Evolutionary conservation across 2,329 filamentous ascomycete genomes (phyloP).

Genomic region (Thelonectria olida): DNA sequence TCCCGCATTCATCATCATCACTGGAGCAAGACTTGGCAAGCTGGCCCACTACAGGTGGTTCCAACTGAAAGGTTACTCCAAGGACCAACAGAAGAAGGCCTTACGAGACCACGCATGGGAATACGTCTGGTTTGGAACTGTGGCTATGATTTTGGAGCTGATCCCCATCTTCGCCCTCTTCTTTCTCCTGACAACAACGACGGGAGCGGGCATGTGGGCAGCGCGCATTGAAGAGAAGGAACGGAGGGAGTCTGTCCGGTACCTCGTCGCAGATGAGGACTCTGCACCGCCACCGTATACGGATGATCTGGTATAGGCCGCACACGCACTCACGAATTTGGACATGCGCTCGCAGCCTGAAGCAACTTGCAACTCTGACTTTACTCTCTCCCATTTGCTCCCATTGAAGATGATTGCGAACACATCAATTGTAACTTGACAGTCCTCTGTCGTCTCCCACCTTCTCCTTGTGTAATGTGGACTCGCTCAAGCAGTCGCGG

Average conservation of each 20-base stretch:
- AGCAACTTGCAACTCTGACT: not conserved
- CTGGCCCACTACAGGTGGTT: conserved; percentile 94
- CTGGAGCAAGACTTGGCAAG: conserved; percentile 86
- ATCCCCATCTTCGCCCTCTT: conserved; percentile 92
- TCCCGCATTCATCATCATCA: conserved; percentile 86
- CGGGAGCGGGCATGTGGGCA: conserved; percentile 87
- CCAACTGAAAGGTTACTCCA: conserved; percentile 77
- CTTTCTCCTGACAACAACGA: conserved; percentile 87
- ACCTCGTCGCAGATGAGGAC: conserved; percentile 21
- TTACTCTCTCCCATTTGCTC: not conserved
- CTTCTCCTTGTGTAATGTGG: too few relatives aligned
- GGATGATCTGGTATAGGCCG: conserved; percentile 36
- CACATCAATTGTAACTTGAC: not conserved
- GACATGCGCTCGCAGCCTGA: not conserved
- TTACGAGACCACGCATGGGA: conserved; percentile 76
- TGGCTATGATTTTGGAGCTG: conserved; percentile 86
- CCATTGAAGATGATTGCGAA: not conserved
- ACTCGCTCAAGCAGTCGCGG: not conserved
- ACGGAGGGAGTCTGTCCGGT: conserved; percentile 31
- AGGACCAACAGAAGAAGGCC: conserved; percentile 76
- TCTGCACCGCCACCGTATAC: conserved; percentile 42
- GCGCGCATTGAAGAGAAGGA: conserved; percentile 75
- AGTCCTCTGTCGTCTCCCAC: not conserved
- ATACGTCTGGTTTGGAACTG: conserved; percentile 92
- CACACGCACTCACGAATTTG: not conserved